Conservation (phyloP, 768 basidiomycete species). For the Grammothele lineata region DNA sequence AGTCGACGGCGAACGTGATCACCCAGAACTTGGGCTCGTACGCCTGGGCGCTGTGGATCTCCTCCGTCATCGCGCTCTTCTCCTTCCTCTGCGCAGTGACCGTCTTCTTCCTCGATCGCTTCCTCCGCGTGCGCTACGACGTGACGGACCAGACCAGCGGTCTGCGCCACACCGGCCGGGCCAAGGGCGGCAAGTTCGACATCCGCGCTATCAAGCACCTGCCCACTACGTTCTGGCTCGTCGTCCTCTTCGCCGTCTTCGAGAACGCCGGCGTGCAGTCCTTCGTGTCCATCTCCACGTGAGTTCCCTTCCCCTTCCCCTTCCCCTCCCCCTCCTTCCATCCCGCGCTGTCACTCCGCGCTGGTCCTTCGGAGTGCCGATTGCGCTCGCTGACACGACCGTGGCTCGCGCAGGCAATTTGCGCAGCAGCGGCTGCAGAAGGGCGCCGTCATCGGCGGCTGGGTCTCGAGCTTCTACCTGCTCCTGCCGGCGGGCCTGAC, state of each 20-base stretch:
- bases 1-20: constrained; percentile 39
- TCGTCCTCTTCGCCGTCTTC: constrained; percentile 36
- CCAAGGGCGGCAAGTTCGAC: constrained; percentile 27
- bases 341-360: too few species aligned
- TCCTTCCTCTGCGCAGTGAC: constrained; percentile 34
- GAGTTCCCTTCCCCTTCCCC: not conserved
- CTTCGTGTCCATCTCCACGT: constrained; percentile 43
- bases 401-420: constrained; percentile 30
- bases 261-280: constrained; percentile 42
- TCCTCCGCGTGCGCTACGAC: constrained; percentile 31
- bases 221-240: constrained; percentile 38
- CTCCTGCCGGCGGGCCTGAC: constrained; percentile 36
- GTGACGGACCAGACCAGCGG: constrained; percentile 35
- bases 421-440: constrained; percentile 38
- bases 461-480: constrained; percentile 41
- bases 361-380: not conserved
- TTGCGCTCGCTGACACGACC: not conserved
- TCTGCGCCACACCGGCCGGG: constrained; percentile 23
- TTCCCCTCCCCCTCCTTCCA: too few species aligned
- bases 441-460: constrained; percentile 40
- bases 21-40: constrained; percentile 34
- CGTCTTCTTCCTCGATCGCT: constrained; percentile 35
- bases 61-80: constrained; percentile 33
- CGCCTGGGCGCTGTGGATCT: constrained; percentile 41
- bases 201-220: constrained; percentile 30